Conservation (phyloP, 805 yeast species). For the Candida hungchunana region DNA sequence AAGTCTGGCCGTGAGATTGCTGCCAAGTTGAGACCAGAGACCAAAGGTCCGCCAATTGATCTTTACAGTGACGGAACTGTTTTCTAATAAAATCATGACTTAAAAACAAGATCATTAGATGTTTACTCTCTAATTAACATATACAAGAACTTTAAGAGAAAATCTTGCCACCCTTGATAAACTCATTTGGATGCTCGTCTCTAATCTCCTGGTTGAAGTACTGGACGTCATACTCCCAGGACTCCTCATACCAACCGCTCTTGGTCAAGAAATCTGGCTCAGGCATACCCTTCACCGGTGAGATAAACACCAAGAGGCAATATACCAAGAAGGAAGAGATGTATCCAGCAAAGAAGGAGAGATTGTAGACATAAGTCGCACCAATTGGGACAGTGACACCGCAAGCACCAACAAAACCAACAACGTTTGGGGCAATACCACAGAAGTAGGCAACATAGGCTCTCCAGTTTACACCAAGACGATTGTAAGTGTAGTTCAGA, state of each 20-base stretch:
- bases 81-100: too few species aligned
- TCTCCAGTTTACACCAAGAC: constrained; percentile 74
- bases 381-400: constrained; percentile 76
- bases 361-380: constrained; percentile 66
- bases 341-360: constrained; percentile 79
- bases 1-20: constrained; percentile 62
- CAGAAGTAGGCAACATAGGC: constrained; percentile 75
- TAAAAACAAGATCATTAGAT: too few species aligned
- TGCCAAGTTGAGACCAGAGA: constrained; percentile 40
- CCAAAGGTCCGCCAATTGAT: constrained; percentile 62
- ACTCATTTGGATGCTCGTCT: constrained; percentile 19
- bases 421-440: constrained; percentile 80
- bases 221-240: constrained; percentile 9
- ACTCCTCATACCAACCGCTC: constrained; percentile 44
- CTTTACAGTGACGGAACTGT: constrained; percentile 62
- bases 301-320: constrained; percentile 44
- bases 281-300: constrained; percentile 50
- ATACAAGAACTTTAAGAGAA: not conserved
- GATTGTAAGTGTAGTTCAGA: constrained; percentile 54
- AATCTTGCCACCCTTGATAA: constrained; percentile 9
- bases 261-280: constrained; percentile 35
- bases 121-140: not conserved
- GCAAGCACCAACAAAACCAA: constrained; percentile 83
- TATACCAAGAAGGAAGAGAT: constrained; percentile 52
- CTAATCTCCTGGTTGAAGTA: constrained; percentile 17